Percentiles rank a stretch among this genome's conserved stretches.
Conservation (phyloP, 139 green algal species). For the Pleodorina starrii region DNA sequence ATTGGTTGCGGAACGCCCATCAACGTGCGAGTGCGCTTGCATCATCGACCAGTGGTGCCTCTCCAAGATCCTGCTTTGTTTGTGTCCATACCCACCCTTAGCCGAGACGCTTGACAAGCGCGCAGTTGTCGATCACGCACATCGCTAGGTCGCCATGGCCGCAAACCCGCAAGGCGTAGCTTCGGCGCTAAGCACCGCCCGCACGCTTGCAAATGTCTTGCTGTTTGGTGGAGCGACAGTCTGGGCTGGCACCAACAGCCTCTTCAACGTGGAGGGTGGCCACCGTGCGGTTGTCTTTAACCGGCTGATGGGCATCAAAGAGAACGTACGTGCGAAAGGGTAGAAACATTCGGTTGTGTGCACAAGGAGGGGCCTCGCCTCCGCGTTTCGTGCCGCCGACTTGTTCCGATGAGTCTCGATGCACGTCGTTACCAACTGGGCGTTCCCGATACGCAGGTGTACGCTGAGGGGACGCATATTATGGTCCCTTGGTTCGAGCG, state of each 20-base stretch:
- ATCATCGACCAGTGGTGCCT: too few species aligned
- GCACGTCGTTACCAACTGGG: background rate
- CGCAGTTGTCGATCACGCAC: background rate
- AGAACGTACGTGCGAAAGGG: constrained; percentile 69
- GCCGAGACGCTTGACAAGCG: too few species aligned
- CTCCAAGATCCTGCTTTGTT: too few species aligned
- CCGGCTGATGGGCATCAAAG: constrained; percentile 93
- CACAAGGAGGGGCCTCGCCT: background rate
- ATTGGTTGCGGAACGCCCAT: background rate
- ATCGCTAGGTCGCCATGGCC: background rate
- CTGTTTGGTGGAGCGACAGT: constrained; percentile 61
- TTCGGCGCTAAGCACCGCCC: background rate
- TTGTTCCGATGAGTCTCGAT: background rate
- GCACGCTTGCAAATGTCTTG: constrained; percentile 33
- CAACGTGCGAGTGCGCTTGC: too few species aligned
- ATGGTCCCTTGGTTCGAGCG: constrained; percentile 99
- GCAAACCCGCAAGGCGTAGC: constrained; percentile 25
- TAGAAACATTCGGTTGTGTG: background rate
- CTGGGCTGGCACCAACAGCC: constrained; percentile 84
- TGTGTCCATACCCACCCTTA: too few species aligned
- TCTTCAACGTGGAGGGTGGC: constrained; percentile 99
- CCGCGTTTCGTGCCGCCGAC: constrained; percentile 6
- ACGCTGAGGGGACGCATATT: constrained; percentile 96
- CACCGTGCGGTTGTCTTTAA: constrained; percentile 99
- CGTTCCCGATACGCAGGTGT: constrained; percentile 83